A percentile compares a stretch with the other conserved stretches of the same genome.
These are phyloP conservation scores for Exophiala dermatitidis DNA, from an alignment of 2,329 filamentous ascomycete genomes.

Conservation along the genomic window DNA sequence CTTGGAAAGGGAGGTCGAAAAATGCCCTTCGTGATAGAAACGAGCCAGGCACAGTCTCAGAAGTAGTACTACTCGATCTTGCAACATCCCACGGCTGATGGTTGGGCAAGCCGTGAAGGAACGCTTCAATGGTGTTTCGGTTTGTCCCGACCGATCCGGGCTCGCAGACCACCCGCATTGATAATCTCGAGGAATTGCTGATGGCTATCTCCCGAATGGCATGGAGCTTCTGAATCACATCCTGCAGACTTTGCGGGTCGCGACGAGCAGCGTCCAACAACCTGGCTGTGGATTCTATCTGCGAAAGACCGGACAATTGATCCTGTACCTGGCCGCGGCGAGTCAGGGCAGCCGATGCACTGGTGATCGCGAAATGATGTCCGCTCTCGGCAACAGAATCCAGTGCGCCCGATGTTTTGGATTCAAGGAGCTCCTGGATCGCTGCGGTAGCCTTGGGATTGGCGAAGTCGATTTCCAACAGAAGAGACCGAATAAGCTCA, in stretches of 20 bases:
- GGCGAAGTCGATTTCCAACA: slow-evolving; percentile 85
- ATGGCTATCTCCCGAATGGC: slow-evolving; percentile 74
- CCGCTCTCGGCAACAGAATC: slow-evolving; percentile 88
- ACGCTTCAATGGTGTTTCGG: slow-evolving; percentile 61
- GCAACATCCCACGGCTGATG: slow-evolving; percentile 33
- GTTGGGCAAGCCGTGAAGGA: slow-evolving; percentile 57
- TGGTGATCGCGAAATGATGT: slow-evolving; percentile 76
- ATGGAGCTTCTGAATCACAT: slow-evolving; percentile 77
- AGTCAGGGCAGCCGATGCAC: slow-evolving; percentile 73
- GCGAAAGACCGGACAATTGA: slow-evolving; percentile 82
- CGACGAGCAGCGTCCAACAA: slow-evolving; percentile 62
- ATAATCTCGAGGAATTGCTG: slow-evolving; percentile 58
- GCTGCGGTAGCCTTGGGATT: slow-evolving; percentile 71
- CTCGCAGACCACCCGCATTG: slow-evolving; percentile 80
- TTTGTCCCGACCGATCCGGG: slow-evolving; percentile 64
- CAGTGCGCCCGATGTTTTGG: slow-evolving; percentile 78
- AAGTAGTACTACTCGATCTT: slow-evolving; percentile 12
- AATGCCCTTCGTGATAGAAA: slow-evolving; percentile 61
- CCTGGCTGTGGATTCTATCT: slow-evolving; percentile 74
- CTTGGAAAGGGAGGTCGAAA: slow-evolving; percentile 92
- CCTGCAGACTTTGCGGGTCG: slow-evolving; percentile 60
- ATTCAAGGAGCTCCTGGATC: slow-evolving; percentile 78
- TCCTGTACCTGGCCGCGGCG: slow-evolving; percentile 65
- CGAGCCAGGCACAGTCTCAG: slow-evolving; percentile 31
- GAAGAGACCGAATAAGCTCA: slow-evolving; percentile 68